Evolutionary conservation across 345 rosid genomes (phyloP), one percentile per base, ranked within the genome.

Genomic region (Dovyalis caffra): DNA sequence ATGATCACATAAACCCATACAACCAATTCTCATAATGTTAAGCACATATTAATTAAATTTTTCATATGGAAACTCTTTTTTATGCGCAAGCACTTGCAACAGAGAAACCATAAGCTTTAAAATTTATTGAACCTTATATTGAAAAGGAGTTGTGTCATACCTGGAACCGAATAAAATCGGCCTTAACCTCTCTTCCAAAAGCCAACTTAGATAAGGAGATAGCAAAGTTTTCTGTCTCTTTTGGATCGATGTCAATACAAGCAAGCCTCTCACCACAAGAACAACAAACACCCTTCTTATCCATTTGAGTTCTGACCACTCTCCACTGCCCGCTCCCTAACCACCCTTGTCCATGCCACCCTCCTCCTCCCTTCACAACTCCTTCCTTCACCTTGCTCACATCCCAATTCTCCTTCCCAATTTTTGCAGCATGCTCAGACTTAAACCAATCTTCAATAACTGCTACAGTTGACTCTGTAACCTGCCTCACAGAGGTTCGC

Each of bases 321-420:
- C 74, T 88, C 98, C 99, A 95, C 45, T 75, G 70, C 9, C 99
- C 98, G 28, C 61, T 82, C 25, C 99, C 98, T 47, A 95, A 82
- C 98, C 99, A 95, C 70, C 99, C 98, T 66, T 86, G 89, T 47
- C 99, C 98, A 74, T 95, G 99, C 99, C 98, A 95, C 69, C 99
- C 99, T 81, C 99, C 99, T 70, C 99, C 99, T 69, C 96, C 91
- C 49, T 71, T 87, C 20, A 77, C 69, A 80, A 95, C 78, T 64
- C 86, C 93, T 56, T 93, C 89, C 81, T 38, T 87, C 75, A 95
- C 76, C 65, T 76, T 82, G 71, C 70, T 76, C 64, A 34, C 83
- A 76, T 93, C 96, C 92, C 90, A 91, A 60, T 83, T 85, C 69
- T 76, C 86, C 45, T 74, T 53, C 69, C 98, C 98, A 71, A 83